Evolutionary conservation across 352 stramenopile species (phyloP), one percentile per base, ranked within the genome.

Genomic region (Blastocystis sp.): DNA sequence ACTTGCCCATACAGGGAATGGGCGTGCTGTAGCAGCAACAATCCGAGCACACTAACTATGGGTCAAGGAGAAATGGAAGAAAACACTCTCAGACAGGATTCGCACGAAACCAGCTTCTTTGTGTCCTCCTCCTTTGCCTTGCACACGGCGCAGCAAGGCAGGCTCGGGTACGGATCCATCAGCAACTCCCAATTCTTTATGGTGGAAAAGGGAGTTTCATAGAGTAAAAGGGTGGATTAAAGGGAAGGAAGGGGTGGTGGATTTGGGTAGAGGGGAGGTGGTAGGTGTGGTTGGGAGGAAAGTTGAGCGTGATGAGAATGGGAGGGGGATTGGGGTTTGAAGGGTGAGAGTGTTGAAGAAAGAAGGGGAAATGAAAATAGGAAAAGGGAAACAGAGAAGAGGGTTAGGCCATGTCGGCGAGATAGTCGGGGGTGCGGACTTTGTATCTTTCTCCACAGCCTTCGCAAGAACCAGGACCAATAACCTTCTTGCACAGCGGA

Each of bases 1-100:
- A 33, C 26, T 67, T 85, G 12, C 74, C 74, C 74, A 85, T 85
- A 10, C 55, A 51, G 13, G 74, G 74, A 85, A 85, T 85, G 24
- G 74, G 74, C n/a, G 74, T 69, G 21, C 24, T 85, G 29, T 55
- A 85, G 39, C 35, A 45, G 2, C 41, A 85, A 55, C 74, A 85
- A 39, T 31, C n/a, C 4, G 37, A 31, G 66, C 74, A 85, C 29
- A 85, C 31, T 24, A 35, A 37, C 74, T 85, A 85, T 39, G 70
- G 26, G 16, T 37, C 31, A 69, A 41, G 24, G 13, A 50, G 19
- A 39, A 85, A 37, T 29, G 10, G n/a, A 13, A 69, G 60, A 81
- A n/a, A n/a, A n/a, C n/a, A 55, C 74, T 69, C 29, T 51, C 19
- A 85, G 70, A 50, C 74, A 85, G 59, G 45, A 70, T 16, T 66